Evolutionary conservation across 1,284 basidiomycete species (phyloP).

Genomic region (Cryptococcus neoformans): DNA sequence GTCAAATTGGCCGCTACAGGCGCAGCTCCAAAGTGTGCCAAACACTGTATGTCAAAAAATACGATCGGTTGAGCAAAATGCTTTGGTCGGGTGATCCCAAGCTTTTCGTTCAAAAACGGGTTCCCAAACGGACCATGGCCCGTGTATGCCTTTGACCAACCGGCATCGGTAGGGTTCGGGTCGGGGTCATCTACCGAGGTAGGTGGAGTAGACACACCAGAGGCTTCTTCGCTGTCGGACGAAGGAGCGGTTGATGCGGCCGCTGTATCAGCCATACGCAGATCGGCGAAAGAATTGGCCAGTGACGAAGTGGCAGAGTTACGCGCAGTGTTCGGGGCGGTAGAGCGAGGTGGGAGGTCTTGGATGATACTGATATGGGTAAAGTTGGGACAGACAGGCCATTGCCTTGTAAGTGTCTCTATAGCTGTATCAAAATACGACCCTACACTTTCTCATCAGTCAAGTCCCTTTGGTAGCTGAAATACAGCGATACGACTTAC

Average conservation of each 20-base stretch:
- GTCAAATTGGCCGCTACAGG: slow-evolving; percentile 41
- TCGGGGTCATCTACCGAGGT: slow-evolving; percentile 28
- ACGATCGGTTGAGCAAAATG: slow-evolving; percentile 52
- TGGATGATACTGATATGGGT: slow-evolving; percentile 48
- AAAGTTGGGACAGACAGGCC: slow-evolving; percentile 40
- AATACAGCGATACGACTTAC: slow-evolving; percentile 12
- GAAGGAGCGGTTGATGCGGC: not conserved
- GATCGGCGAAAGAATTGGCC: slow-evolving; percentile 17
- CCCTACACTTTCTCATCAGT: slow-evolving; percentile 18
- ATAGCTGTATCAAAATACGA: slow-evolving; percentile 51
- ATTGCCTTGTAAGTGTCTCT: slow-evolving; percentile 39
- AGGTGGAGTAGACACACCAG: slow-evolving; percentile 30
- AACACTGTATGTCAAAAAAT: slow-evolving; percentile 49
- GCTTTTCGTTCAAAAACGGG: slow-evolving; percentile 39
- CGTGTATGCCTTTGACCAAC: slow-evolving; percentile 38
- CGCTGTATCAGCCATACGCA: slow-evolving; percentile 8
- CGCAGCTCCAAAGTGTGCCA: slow-evolving; percentile 43
- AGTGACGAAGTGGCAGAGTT: slow-evolving; percentile 14
- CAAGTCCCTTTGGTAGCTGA: slow-evolving; percentile 3
- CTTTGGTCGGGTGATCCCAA: slow-evolving; percentile 39
- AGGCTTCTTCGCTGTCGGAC: slow-evolving; percentile 15
- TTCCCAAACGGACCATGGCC: slow-evolving; percentile 47
- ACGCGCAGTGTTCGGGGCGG: slow-evolving; percentile 34
- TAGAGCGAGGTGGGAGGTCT: slow-evolving; percentile 45
- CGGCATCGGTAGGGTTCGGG: slow-evolving; percentile 9